Evolutionary conservation across 805 yeast genomes (phyloP).

Genomic region (Saccharomyces kudriavzevii): DNA sequence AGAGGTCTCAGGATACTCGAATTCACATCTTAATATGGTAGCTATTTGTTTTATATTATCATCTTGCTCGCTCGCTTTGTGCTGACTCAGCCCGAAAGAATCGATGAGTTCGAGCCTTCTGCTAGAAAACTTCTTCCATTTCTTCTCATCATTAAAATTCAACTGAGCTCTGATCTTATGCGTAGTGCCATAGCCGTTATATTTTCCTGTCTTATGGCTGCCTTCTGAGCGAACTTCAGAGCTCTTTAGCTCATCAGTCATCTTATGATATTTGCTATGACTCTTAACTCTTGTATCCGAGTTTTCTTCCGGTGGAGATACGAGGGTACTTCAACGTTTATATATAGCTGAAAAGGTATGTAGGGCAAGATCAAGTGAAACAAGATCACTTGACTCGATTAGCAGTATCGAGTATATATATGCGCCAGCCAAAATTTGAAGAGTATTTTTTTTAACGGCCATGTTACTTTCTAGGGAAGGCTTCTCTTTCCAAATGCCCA

Average conservation of each 20-base stretch:
- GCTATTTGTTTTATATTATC: constrained; percentile 74
- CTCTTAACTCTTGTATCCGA: not conserved
- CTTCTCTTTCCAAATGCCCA: not conserved
- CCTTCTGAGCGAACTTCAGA: not conserved
- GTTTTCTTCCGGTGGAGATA: not conserved
- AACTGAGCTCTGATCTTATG: constrained; percentile 42
- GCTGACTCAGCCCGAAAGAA: constrained; percentile 46
- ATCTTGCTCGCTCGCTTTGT: constrained; percentile 91
- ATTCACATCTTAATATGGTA: constrained; percentile 65
- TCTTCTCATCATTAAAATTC: constrained; percentile 68
- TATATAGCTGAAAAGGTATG: not conserved
- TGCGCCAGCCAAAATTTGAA: not conserved
- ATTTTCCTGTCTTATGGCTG: not conserved
- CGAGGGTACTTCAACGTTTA: not conserved
- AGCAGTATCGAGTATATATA: not conserved
- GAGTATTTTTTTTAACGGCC: not conserved
- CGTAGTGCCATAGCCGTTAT: constrained; percentile 32
- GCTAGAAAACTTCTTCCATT: constrained; percentile 88
- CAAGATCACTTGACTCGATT: not conserved
- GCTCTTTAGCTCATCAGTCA: not conserved
- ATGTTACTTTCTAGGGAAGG: not conserved
- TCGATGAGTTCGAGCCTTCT: constrained; percentile 85
- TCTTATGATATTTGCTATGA: not conserved
- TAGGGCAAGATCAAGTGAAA: not conserved
- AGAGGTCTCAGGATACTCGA: constrained; percentile 52